phyloP scores from a whole-genome alignment of 1,139 yeast genomes.

The Spencermartinsiella ligniputridi region DNA sequence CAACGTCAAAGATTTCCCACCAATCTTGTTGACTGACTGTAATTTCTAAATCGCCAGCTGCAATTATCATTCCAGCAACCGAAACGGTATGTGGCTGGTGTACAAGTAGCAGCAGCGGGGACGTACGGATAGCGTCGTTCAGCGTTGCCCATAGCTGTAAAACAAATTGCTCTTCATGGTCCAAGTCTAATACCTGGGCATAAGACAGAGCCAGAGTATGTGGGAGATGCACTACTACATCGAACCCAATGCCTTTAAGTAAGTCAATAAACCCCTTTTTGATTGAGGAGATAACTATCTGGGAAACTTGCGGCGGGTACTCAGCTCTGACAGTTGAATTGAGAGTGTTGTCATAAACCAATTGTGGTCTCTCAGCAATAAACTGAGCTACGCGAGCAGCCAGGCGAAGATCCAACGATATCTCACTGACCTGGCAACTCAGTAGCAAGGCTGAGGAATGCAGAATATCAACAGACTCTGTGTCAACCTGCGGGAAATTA shows the following conservation, averaged over 20 bases:
- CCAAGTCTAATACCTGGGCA: constrained; percentile 16
- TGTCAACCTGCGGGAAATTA: background rate
- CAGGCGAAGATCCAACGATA: background rate
- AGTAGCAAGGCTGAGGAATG: constrained; percentile 6
- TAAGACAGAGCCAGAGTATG: constrained; percentile 25
- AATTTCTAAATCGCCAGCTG: constrained; percentile 16
- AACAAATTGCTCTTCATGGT: constrained; percentile 6
- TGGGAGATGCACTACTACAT: constrained; percentile 23
- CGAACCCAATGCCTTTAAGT: constrained; percentile 21
- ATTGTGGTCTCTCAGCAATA: constrained; percentile 1
- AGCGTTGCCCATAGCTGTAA: constrained; percentile 23
- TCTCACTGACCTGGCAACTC: constrained; percentile 3
- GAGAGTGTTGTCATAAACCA: background rate
- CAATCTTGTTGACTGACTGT: constrained; percentile 18
- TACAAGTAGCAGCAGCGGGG: constrained; percentile 18
- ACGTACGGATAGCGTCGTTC: constrained; percentile 21
- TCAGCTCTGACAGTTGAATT: background rate
- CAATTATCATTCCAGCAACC: constrained; percentile 24
- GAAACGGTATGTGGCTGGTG: constrained; percentile 30
- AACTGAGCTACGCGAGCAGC: constrained; percentile 1
- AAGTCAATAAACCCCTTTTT: constrained; percentile 15
- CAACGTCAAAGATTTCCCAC: constrained; percentile 32
- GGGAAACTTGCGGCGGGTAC: background rate
- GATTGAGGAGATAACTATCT: background rate
- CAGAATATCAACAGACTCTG: background rate